Percentiles rank a stretch among this genome's conserved stretches.
Conservation (phyloP, 106 monocot species). For the Dactylorhiza incarnata region DNA sequence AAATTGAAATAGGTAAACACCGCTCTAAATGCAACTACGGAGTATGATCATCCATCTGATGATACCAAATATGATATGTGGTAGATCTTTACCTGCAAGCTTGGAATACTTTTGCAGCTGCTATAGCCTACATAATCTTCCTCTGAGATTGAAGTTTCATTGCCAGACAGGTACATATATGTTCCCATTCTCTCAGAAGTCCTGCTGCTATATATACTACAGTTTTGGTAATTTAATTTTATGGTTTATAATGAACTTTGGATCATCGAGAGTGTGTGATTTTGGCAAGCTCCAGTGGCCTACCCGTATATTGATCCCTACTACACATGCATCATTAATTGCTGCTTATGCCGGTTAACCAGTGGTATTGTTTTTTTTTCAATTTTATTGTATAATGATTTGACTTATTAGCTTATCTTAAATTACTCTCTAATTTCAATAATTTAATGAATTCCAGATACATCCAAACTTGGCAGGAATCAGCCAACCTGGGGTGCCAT, state of each 20-base stretch:
- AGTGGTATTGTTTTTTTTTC: constrained; percentile 23
- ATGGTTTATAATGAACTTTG: not conserved
- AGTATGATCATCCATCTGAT: too few relatives aligned
- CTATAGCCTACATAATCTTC: too few relatives aligned
- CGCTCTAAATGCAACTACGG: too few relatives aligned
- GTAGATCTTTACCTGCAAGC: too few relatives aligned
- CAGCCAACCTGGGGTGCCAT: constrained; percentile 33
- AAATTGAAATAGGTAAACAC: too few relatives aligned
- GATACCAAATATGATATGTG: too few relatives aligned
- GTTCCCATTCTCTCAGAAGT: too few relatives aligned
- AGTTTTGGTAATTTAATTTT: not conserved
- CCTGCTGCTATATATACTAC: too few relatives aligned
- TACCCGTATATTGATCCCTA: constrained; percentile 53
- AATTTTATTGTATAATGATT: not conserved
- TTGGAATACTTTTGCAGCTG: too few relatives aligned
- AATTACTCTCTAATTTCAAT: not conserved
- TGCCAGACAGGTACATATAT: too few relatives aligned
- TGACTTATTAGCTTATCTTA: not conserved
- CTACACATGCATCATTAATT: constrained; percentile 37
- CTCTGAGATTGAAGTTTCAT: too few relatives aligned
- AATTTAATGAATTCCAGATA: constrained; percentile 20
- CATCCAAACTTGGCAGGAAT: constrained; percentile 44
- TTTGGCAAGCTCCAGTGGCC: constrained; percentile 36
- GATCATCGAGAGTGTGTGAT: constrained; percentile 3
- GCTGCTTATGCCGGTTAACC: constrained; percentile 43